Evolutionary conservation across 2,329 filamentous ascomycete genomes (phyloP), one percentile per base, ranked within the genome.

Genomic region (Botrytis deweyae): DNA sequence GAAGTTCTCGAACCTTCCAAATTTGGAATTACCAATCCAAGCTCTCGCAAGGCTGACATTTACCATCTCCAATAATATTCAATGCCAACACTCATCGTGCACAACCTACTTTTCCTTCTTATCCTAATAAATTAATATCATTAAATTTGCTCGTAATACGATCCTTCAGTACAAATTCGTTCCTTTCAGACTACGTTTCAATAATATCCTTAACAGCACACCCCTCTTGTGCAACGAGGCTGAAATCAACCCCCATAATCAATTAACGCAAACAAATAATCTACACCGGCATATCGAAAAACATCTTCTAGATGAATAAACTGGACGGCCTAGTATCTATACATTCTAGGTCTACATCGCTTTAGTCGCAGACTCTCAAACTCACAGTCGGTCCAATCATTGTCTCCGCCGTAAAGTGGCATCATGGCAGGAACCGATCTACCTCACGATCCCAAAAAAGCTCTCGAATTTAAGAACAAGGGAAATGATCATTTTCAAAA

Each of bases 401-500:
- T 36, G 63, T 29, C n/a, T 36, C 64, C 22, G n/a, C n/a, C 36
- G 63, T 6, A 55, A 61, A 36, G 42, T 63, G 67, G 49, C 44
- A 75, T 73, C 36, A 80, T 79, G 79, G 79, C 76, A 64, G 78
- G 77, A 52, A 72, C 75, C 40, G 73, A 76, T n/a, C 46, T 42
- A 33, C 67, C 71, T 16, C 68, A 63, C 22, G 75, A 79, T 66
- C 73, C 75, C 8, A 67, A 63, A 36, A 78, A 77, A 61, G 77
- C 80, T 14, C 62, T 80, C 55, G 77, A 80, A 52, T 79, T 70
- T 46, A 81, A 81, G 70, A 79, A 80, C 55, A 76, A 77, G 59
- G 80, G 80, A 10, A 81, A 81, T 82, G 85, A 84, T 70, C 87
- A 86, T 80, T 95, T 92, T 82, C 86, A 88, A 75, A 83, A 85